These are phyloP conservation scores for Groenewaldozyma auringiensis DNA, from an alignment of 1,139 yeast species.

Conservation along the genomic window DNA sequence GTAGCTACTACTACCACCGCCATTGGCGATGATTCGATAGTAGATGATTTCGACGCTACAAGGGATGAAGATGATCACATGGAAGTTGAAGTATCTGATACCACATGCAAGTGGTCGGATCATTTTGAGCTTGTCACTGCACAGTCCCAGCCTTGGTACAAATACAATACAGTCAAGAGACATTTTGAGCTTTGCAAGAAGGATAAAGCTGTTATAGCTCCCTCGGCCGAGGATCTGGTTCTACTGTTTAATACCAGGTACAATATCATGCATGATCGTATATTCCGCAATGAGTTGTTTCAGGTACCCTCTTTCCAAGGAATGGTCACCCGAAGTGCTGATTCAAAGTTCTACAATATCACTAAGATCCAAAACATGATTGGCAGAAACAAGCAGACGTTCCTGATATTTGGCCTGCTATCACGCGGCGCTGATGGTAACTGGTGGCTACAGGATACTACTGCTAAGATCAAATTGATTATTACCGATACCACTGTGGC, in stretches of 20 bases:
- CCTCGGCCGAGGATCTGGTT: slow-evolving; percentile 29
- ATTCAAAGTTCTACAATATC: slow-evolving; percentile 41
- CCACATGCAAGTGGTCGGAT: slow-evolving; percentile 52
- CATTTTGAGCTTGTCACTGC: slow-evolving; percentile 63
- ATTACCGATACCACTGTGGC: slow-evolving; percentile 44
- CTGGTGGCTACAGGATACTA: slow-evolving; percentile 71
- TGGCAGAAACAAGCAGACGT: slow-evolving; percentile 74
- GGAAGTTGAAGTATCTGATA: neutral
- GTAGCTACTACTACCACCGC: neutral
- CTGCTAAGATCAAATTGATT: slow-evolving; percentile 70
- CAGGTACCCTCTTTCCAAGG: slow-evolving; percentile 41
- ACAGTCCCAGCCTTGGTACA: slow-evolving; percentile 55
- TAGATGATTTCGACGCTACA: neutral
- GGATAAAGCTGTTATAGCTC: slow-evolving; percentile 26
- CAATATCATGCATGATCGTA: slow-evolving; percentile 55
- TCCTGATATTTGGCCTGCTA: slow-evolving; percentile 71
- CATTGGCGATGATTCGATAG: neutral
- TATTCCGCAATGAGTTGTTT: slow-evolving; percentile 69
- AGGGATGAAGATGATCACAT: slow-evolving; percentile 1
- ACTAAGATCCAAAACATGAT: slow-evolving; percentile 74
- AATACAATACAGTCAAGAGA: slow-evolving; percentile 57
- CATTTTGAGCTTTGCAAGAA: slow-evolving; percentile 42
- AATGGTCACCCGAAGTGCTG: slow-evolving; percentile 13
- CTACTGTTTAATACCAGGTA: slow-evolving; percentile 44
- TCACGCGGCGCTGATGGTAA: slow-evolving; percentile 57